Base-by-base conservation (phyloP, 1,284 basidiomycete genomes). In the Leucoagaricus sp. region DNA sequence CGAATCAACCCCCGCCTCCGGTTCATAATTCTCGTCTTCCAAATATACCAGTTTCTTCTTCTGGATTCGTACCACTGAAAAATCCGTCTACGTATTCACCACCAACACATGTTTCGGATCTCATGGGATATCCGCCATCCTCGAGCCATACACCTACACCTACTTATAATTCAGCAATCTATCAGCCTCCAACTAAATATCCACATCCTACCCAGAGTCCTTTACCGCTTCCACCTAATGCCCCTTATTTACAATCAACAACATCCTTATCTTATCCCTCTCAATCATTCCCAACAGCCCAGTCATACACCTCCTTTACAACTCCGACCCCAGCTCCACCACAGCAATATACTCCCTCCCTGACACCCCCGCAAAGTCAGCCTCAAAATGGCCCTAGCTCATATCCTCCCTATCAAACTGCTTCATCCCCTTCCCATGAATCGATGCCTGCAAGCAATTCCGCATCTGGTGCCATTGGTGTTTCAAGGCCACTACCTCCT, bases 21-120 rank as follows among this genome's bases (percentile, higher is more conserved):
- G 69, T 65, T 50, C 77, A 79, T 55, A 81, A 80, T 40, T 81
- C 85, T n/a, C 76, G 88, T 53, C 83, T 86, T 33, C 45, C 52
- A 61, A 89, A 85, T 62, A 71, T 89, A 58, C 86, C 88, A 17
- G 66, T 81, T 0, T 72, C 83, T 15, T 83, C 86, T 0, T 87
- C 89, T 15, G 88, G 88, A n/a, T 91, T 89, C 63, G 71, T 82
- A 58, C 80, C 83, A 48, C 46, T 78, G 60, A 60, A 72, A 54
- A 69, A 68, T 59, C 57, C 70, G 59, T 61, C 69, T 58, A 68
- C 64, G 55, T 76, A 71, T 61, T 62, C 63, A 33, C 69, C 65
- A 53, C 61, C 74, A 34, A 69, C 73, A 19, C 76, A 78, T 63
- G 66, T 73, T n/a, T 75, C 81, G 8, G 82, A 85, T 51, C 72